phyloP scores from a whole-genome alignment of 495 filamentous ascomycete genomes.

The Pseudoneurospora amorphoporcata region DNA sequence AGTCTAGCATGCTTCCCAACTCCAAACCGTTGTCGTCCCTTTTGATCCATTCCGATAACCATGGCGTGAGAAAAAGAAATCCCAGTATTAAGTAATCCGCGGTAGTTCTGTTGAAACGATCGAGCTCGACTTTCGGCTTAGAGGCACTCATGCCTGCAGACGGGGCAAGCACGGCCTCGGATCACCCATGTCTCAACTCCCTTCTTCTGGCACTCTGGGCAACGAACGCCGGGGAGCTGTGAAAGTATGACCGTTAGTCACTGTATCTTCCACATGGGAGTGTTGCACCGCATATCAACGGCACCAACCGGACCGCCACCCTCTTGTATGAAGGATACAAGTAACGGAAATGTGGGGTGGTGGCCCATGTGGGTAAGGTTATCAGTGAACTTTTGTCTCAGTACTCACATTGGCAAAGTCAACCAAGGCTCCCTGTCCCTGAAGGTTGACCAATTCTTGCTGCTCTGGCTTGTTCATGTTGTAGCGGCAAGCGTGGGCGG shows the following conservation, averaged over 20 bases:
- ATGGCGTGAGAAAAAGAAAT: background rate
- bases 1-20: background rate
- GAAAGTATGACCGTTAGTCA: slow-evolving; percentile 1
- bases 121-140: slow-evolving; percentile 1
- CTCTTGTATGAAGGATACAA: background rate
- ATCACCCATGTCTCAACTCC: slow-evolving; percentile 34
- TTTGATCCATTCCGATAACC: background rate
- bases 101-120: background rate
- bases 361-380: background rate
- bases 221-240: slow-evolving; percentile 22
- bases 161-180: slow-evolving; percentile 23
- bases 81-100: background rate
- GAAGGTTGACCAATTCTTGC: background rate
- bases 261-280: slow-evolving; percentile 7
- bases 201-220: slow-evolving; percentile 27
- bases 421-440: background rate
- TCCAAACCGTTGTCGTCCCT: background rate
- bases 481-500: background rate
- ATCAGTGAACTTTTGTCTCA: background rate
- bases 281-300: background rate
- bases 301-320: background rate
- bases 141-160: slow-evolving; percentile 23
- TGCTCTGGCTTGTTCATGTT: background rate
- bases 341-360: background rate
- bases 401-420: background rate